phyloP scores from a whole-genome alignment of 2,329 filamentous ascomycete genomes.

The Colletotrichum sp. region DNA sequence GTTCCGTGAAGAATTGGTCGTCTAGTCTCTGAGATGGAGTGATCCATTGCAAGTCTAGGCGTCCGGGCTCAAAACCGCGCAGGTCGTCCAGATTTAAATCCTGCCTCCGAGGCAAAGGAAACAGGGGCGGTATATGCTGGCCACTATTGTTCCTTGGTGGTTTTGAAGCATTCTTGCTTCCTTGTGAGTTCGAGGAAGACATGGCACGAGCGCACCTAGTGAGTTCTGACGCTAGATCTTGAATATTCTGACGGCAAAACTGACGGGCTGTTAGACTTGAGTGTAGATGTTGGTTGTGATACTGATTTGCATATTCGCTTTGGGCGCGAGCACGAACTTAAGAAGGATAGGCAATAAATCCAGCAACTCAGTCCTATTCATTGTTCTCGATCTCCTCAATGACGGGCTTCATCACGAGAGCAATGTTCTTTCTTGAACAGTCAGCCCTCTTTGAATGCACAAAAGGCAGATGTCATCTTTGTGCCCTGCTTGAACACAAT shows the following conservation, averaged over 20 bases:
- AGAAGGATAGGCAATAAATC: not conserved
- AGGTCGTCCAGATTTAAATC: not conserved
- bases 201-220: not conserved
- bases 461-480: not conserved
- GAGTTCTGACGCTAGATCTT: not conserved
- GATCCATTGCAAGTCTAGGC: slow-evolving; percentile 3
- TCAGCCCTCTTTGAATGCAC: not conserved
- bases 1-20: slow-evolving; percentile 3
- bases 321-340: not conserved
- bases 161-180: not conserved
- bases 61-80: not conserved
- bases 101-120: not conserved
- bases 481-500: not conserved
- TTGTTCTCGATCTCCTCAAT: not conserved
- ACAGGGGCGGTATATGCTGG: not conserved
- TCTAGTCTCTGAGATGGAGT: not conserved
- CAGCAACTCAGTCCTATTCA: not conserved
- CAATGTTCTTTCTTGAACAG: not conserved
- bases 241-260: not conserved
- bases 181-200: not conserved
- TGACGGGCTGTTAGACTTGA: not conserved
- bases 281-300: not conserved
- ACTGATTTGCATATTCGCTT: not conserved
- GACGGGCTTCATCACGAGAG: not conserved
- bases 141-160: not conserved